phyloP scores from a whole-genome alignment of 441 rosid species.

The Metrosideros polymorpha region DNA sequence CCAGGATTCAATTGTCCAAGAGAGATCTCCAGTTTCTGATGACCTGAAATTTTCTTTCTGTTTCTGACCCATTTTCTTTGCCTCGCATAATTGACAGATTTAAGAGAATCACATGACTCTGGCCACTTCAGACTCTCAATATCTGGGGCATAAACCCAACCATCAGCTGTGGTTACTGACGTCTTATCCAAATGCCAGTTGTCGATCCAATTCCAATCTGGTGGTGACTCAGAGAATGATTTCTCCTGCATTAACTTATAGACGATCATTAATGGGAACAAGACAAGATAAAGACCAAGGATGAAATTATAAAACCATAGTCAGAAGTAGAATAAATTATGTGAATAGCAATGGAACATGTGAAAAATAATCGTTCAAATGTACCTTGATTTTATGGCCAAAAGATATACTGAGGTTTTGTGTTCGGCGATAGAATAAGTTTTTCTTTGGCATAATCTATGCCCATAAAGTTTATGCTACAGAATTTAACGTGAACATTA shows the following conservation, averaged over 20 bases:
- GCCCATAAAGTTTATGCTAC: not conserved
- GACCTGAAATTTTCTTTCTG: slow-evolving; percentile 27
- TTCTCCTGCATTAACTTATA: slow-evolving; percentile 24
- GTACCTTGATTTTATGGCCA: not conserved
- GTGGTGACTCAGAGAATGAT: slow-evolving; percentile 25
- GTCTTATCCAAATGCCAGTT: slow-evolving; percentile 57
- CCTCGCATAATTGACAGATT: slow-evolving; percentile 42
- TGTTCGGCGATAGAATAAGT: not conserved
- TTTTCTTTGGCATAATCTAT: not conserved
- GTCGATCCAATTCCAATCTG: slow-evolving; percentile 54
- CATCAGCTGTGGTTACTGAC: slow-evolving; percentile 33
- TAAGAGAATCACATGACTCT: slow-evolving; percentile 31
- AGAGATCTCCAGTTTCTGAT: slow-evolving; percentile 34
- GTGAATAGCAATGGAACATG: not conserved
- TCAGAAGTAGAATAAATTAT: not conserved
- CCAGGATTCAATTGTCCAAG: slow-evolving; percentile 72
- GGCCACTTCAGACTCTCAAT: slow-evolving; percentile 56
- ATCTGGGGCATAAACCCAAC: slow-evolving; percentile 72
- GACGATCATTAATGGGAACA: not conserved
- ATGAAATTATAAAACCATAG: not conserved
- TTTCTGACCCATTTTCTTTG: slow-evolving; percentile 70
- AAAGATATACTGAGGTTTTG: not conserved
- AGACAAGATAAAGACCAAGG: not conserved
- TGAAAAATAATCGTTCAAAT: not conserved
- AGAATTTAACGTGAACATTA: not conserved